Base-by-base conservation (phyloP, 805 yeast genomes). In the Limtongozyma cylindracea region DNA sequence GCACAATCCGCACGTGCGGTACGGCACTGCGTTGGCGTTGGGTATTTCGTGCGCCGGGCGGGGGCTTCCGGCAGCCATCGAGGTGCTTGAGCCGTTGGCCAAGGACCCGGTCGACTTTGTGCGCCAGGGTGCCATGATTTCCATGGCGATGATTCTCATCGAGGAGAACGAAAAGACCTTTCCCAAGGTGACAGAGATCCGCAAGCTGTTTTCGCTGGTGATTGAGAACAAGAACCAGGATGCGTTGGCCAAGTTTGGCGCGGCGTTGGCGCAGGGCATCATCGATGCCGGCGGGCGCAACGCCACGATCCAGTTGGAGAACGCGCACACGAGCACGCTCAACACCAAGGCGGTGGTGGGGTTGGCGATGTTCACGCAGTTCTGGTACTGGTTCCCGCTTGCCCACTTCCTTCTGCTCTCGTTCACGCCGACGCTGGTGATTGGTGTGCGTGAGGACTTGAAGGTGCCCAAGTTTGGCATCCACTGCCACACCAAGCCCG, bases 241-340 rank as follows among this genome's bases (percentile, higher is more conserved):
- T 47, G 92, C 93, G 3, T 61, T 88, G 45, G 94, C 96, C 18
- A 82, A 80, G 49, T 88, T 84, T 47, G 98, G 98, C 41, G 95
- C 96, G 15, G 77, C 95, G 10, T 51, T 88, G 22, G 84, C 93
- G 9, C 95, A 84, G 51, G 98, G 98, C 45, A 84, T 88, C 30
- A 69, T 88, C 41, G 95, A 88, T 49, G 98, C 96, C 8, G 95
- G 98, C 47, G 98, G 98, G 8, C 67, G 96, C 41, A 88, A 88
- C 37, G 91, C 74, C n/a, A 80, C 96, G 0, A 80, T 88, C 31
- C 73, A 73, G 33, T 54, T 84, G 22, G 95, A 88, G 45, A 77
- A 82, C 42, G 37, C 67, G 12, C 82, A 80, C 32, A 78, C 93
- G 19, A 91, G 80, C 28, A 78, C 92, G 11, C 58, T 88, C 31